Evolutionary conservation across 2,329 filamentous ascomycete genomes (phyloP), one percentile per base, ranked within the genome.

Genomic region (Paecilomyces formosus): DNA sequence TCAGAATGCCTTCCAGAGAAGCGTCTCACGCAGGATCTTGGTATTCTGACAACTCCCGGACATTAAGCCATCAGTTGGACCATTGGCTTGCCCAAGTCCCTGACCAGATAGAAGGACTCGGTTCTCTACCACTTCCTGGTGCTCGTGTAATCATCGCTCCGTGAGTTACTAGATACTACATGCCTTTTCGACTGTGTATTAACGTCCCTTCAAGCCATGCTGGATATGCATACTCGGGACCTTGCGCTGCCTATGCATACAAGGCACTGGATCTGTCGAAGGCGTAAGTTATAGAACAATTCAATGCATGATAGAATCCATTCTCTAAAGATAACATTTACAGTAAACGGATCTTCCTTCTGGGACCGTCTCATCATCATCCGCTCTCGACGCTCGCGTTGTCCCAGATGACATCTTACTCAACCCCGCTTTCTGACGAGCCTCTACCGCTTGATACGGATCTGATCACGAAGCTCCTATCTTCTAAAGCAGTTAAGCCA

Each of bases 191-290:
- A n/a, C 9, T 22, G n/a, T 53, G 13, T 56, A 66, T 60, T 54
- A 58, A 60, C 62, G n/a, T 45, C 18, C 18, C 60, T 64, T 66
- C 31, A 65, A 97, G 93, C 61, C 94, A 99, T 74, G 94, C 94
- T 60, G 94, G 94, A 61, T 99, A 96, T 77, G 79, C 84, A 1
- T 97, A 93, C 79, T 99, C 94, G 3, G 94, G 94, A 7, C 85
- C 87, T 45, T 93, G 91, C 65, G 94, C 94, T 51, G 94, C 92
- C 51, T 97, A 91, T 87, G 94, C 94, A 8, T 99, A 97, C 77
- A 94, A 90, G 74, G 84, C 85, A 6, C 86, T 96, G 55, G 92
- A 97, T 72, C 82, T 97, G 58, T 87, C 85, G 60, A 84, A 85
- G 61, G 88, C 87, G 84, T 87, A 74, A 72, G 82, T 72, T 55